phyloP scores from a whole-genome alignment of 1,139 yeast species.

The Protomyces pachydermus region DNA sequence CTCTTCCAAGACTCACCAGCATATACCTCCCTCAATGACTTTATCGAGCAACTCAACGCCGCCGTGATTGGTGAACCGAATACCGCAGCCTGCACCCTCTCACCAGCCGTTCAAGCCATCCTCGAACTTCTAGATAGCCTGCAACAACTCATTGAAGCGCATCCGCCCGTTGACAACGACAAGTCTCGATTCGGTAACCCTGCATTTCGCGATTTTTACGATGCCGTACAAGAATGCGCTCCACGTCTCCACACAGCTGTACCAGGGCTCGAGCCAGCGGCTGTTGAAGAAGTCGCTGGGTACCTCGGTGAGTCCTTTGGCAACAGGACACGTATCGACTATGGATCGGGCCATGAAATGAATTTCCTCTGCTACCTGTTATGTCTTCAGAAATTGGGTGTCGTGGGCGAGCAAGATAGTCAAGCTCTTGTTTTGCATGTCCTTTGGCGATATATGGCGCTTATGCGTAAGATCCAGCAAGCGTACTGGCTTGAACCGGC shows the following conservation, averaged over 20 bases:
- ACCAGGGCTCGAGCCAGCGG: constrained; percentile 3
- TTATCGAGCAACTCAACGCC: constrained; percentile 55
- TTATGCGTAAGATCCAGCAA: constrained; percentile 43
- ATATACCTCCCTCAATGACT: constrained; percentile 50
- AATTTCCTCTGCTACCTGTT: constrained; percentile 70
- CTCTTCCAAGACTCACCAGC: constrained; percentile 57
- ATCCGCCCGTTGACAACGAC: constrained; percentile 70
- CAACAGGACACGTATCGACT: constrained; percentile 76
- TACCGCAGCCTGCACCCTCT: constrained; percentile 24
- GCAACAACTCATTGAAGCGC: constrained; percentile 44
- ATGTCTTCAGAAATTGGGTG: constrained; percentile 35
- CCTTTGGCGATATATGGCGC: constrained; percentile 55
- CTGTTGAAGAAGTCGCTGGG: constrained; percentile 29
- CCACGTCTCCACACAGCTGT: constrained; percentile 3
- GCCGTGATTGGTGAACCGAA: constrained; percentile 60
- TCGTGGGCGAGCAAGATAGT: constrained; percentile 26
- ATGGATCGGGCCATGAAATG: constrained; percentile 95
- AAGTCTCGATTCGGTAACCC: constrained; percentile 83
- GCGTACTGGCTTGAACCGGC: constrained; percentile 92
- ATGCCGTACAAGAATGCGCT: constrained; percentile 46
- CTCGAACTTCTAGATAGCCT: constrained; percentile 46
- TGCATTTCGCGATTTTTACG: constrained; percentile 81
- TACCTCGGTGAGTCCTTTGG: constrained; percentile 79
- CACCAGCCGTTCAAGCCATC: constrained; percentile 12
- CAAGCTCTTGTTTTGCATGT: constrained; percentile 46